Conservation (phyloP, 805 yeast genomes). For the Spathaspora arborariae region DNA sequence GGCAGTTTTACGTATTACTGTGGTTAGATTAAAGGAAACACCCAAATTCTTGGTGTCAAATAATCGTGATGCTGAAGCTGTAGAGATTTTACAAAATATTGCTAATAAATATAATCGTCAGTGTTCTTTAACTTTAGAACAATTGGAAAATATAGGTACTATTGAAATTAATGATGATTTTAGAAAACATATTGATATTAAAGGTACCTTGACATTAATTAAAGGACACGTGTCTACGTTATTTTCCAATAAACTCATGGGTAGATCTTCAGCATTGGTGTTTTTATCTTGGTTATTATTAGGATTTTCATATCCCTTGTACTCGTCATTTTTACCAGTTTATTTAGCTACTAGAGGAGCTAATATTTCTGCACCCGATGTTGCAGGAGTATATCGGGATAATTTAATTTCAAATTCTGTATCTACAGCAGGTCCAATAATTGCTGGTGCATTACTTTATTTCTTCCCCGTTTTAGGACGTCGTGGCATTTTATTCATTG, state of each 20-base stretch:
- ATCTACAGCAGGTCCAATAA: slow-evolving; percentile 51
- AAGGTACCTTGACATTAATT: slow-evolving; percentile 19
- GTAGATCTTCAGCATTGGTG: slow-evolving; percentile 36
- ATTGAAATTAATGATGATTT: slow-evolving; percentile 16
- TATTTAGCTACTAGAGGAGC: slow-evolving; percentile 53
- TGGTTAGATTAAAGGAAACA: slow-evolving; percentile 44
- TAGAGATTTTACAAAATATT: slow-evolving; percentile 36
- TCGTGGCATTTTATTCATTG: slow-evolving; percentile 53
- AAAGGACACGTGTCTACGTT: slow-evolving; percentile 38
- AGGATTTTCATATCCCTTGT: slow-evolving; percentile 54
- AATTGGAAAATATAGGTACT: slow-evolving; percentile 43
- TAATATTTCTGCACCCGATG: slow-evolving; percentile 35
- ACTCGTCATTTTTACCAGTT: slow-evolving; percentile 49
- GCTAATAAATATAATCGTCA: slow-evolving; percentile 46
- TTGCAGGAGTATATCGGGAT: slow-evolving; percentile 44
- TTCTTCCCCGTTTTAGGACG: slow-evolving; percentile 41
- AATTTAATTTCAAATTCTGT: slow-evolving; percentile 43
- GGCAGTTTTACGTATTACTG: slow-evolving; percentile 30
- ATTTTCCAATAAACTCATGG: slow-evolving; percentile 41
- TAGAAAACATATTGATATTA: slow-evolving; percentile 18
- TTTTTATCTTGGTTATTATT: slow-evolving; percentile 50
- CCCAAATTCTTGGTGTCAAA: slow-evolving; percentile 54
- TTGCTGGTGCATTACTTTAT: slow-evolving; percentile 40
- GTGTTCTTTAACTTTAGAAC: slow-evolving; percentile 43
- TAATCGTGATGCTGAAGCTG: slow-evolving; percentile 51